Conservation (phyloP, 495 filamentous ascomycete genomes). For the Xylaria longipes region DNA sequence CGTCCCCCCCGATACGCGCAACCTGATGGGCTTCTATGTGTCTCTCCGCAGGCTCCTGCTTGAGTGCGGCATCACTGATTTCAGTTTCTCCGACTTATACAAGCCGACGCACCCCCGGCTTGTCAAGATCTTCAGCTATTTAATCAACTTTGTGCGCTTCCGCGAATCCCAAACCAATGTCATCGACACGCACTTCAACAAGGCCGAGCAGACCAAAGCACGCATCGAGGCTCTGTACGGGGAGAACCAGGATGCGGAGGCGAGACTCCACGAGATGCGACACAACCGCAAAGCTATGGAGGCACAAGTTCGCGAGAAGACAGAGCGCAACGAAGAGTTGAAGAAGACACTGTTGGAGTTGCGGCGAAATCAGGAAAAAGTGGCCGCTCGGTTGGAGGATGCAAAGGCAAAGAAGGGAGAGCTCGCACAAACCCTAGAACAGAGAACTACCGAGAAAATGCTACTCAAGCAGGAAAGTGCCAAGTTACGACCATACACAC, state of each 20-base stretch:
- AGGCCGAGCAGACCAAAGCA: constrained; percentile 80
- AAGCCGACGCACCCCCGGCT: constrained; percentile 87
- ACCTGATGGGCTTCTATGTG: constrained; percentile 91
- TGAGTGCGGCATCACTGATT: constrained; percentile 92
- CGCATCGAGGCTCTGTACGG: constrained; percentile 84
- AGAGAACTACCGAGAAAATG: constrained; percentile 72
- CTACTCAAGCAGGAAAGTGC: constrained; percentile 74
- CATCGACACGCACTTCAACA: constrained; percentile 92
- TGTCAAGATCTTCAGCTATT: constrained; percentile 89
- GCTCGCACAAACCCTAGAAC: constrained; percentile 74
- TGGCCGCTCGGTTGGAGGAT: constrained; percentile 77
- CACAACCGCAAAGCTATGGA: constrained; percentile 78
- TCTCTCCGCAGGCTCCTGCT: constrained; percentile 75
- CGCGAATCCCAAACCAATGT: constrained; percentile 84
- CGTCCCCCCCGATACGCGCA: constrained; percentile 83
- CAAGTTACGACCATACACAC: constrained; percentile 89
- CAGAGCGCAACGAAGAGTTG: constrained; percentile 81
- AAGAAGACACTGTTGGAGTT: constrained; percentile 79
- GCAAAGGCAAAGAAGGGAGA: constrained; percentile 74
- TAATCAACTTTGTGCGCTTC: constrained; percentile 98
- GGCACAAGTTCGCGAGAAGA: constrained; percentile 77
- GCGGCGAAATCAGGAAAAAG: constrained; percentile 75
- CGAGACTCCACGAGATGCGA: constrained; percentile 79
- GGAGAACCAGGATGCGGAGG: constrained; percentile 87
- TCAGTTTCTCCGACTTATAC: constrained; percentile 87